Base-by-base conservation (phyloP, 2,329 filamentous ascomycete species). In the Aspergillus sp. region DNA sequence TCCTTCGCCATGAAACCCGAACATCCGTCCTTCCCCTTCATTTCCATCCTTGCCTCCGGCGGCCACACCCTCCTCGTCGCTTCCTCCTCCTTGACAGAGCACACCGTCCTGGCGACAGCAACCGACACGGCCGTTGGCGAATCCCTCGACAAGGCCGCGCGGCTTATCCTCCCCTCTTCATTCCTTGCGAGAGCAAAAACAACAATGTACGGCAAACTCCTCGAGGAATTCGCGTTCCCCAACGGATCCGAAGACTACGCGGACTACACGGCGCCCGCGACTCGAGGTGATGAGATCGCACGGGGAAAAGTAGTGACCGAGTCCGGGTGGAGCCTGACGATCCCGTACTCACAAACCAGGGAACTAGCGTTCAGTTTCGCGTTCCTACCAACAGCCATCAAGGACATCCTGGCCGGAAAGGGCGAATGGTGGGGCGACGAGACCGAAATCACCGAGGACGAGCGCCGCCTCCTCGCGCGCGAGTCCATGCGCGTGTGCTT, bases 111-210 rank as follows among this genome's bases (percentile, higher is more conserved):
- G 28, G 92, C 90, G 19, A 82, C 85, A 17, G 90, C 91, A 0
- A 79, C 78, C n/a, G 92, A 96, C 77, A 88, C 93, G 64, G 93
- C 95, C n/a, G 81, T 97, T 61, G 95, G 95, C 53, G 92, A 97
- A 77, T 87, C 91, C 70, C 81, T 99, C 38, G 95, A 99, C 81
- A 97, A 98, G 78, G 85, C 88, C 60, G 93, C 92, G 7, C 87
- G 95, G 51, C 82, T 84, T 17, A 87, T 97, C 60, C 78, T 98
- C 0, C 94, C 93, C 0, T 28, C 78, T 0, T 76, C 82, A 0
- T 66, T 88, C 3, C 76, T 94, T 23, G 77, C 82, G 19, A 73
- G 74, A 1, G 81, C 82, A 43, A 82, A 81, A 47, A 85, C 85
- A 68, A 89, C 91, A 57, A 92, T 92, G 83, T 98, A 96, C 79